These are phyloP conservation scores for Penicillium coprophilum DNA, from an alignment of 495 filamentous ascomycete species.

Conservation along the genomic window DNA sequence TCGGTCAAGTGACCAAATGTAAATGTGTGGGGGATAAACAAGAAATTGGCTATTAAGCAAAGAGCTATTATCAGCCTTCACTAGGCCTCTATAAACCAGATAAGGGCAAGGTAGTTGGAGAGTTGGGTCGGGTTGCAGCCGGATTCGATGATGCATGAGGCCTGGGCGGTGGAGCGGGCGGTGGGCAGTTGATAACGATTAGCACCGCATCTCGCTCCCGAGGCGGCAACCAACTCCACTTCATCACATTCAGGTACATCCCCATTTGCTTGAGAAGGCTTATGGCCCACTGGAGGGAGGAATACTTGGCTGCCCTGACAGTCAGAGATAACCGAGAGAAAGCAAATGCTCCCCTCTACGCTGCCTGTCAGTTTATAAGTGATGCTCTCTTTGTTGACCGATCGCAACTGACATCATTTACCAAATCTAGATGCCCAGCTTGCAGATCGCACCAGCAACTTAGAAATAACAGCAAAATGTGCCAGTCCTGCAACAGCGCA, in stretches of 20 bases:
- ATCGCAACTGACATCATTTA: slow-evolving; percentile 26
- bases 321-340: slow-evolving; percentile 60
- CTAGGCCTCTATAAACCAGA: not conserved
- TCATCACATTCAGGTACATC: slow-evolving; percentile 16
- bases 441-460: slow-evolving; percentile 64
- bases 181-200: slow-evolving; percentile 34
- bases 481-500: slow-evolving; percentile 9
- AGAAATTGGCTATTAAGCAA: slow-evolving; percentile 1
- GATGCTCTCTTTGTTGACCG: slow-evolving; percentile 1
- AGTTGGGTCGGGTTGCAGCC: slow-evolving; percentile 35
- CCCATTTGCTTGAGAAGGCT: slow-evolving; percentile 25
- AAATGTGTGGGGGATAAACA: slow-evolving; percentile 9
- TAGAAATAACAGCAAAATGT: slow-evolving; percentile 32
- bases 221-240: slow-evolving; percentile 18
- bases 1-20: slow-evolving; percentile 9
- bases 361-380: slow-evolving; percentile 52
- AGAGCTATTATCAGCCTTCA: slow-evolving; percentile 3
- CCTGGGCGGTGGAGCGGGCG: slow-evolving; percentile 38
- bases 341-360: slow-evolving; percentile 53
- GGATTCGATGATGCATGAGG: slow-evolving; percentile 39
- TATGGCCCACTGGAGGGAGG: slow-evolving; percentile 59
- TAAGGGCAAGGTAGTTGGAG: slow-evolving; percentile 18
- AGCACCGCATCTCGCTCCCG: slow-evolving; percentile 18
- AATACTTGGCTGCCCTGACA: slow-evolving; percentile 54
- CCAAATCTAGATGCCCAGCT: slow-evolving; percentile 60